Evolutionary conservation across 192 early-diverging fungal genomes (phyloP), one percentile per base, ranked within the genome.

Genomic region (Backusella australiensis): DNA sequence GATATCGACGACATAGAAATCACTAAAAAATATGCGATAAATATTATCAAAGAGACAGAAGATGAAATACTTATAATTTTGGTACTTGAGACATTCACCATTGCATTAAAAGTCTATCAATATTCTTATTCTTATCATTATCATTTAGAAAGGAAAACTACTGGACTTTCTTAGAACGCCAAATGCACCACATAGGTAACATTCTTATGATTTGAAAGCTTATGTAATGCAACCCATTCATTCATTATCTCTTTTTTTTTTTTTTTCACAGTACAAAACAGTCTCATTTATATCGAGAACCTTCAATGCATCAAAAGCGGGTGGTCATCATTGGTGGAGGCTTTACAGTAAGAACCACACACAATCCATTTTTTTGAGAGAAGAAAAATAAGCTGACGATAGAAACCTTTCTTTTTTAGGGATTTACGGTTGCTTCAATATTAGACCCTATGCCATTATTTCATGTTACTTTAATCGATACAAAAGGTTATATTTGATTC

Each of bases 301-400:
- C 66, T n/a, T 17, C 32, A 19, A 69, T 39, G 32, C 26, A 49
- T 41, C 77, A 73, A 36, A 73, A 73, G 19, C 56, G 74, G 34
- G 67, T 82, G 11, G 71, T 76, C 42, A 79, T 82, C 67, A 67
- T 82, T 46, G 81, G 81, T 36, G 81, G 81, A 36, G 81, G 81
- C 9, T 82, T 82, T 36, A 75, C 73, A 9, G 81, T 82, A 82
- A 63, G 74, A 19, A 42, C 5, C 46, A 14, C 29, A 11, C 46
- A 14, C 29, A 19, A 34, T 67, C 21, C 15, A 17, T 14, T 44
- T 44, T 11, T 44, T 39, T 7, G 11, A 14, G 17, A 52, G 42
- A 36, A 46, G 14, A 41, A 71, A 15, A 71, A 44, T 4, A 71
- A 19, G 19, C 23, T 63, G 39, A 46, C 34, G 7, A 41, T 67